Conservation (phyloP, 805 yeast genomes). For the Yamadazyma insecticola region DNA sequence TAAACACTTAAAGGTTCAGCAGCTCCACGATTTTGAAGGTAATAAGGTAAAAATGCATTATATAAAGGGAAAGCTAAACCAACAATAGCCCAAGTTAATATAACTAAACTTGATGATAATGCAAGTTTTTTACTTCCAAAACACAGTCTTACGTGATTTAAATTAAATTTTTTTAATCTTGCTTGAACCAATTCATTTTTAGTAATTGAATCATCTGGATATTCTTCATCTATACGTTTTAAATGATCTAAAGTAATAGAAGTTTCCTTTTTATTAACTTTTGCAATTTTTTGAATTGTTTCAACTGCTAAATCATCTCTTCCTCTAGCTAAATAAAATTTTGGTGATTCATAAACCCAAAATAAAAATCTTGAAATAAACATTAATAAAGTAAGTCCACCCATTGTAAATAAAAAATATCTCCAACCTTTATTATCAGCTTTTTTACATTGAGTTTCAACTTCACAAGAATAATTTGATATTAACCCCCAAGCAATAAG, state of each 20-base stretch:
- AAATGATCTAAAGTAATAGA: slow-evolving; percentile 45
- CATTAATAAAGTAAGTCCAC: slow-evolving; percentile 46
- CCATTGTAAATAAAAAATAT: slow-evolving; percentile 47
- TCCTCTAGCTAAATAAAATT: slow-evolving; percentile 49
- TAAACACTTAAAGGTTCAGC: slow-evolving; percentile 24
- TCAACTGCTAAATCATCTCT: slow-evolving; percentile 46
- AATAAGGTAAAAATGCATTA: slow-evolving; percentile 51
- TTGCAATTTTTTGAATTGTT: slow-evolving; percentile 41
- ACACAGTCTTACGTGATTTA: slow-evolving; percentile 39
- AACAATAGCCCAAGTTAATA: slow-evolving; percentile 50
- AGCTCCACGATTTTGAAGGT: slow-evolving; percentile 41
- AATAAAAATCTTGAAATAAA: slow-evolving; percentile 32
- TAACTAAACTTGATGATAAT: slow-evolving; percentile 37
- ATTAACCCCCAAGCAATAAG: slow-evolving; percentile 54
- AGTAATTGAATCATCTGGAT: slow-evolving; percentile 7
- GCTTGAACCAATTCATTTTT: slow-evolving; percentile 20
- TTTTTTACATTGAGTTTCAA: slow-evolving; percentile 37
- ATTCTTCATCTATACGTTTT: slow-evolving; percentile 35
- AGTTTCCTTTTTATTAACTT: slow-evolving; percentile 36
- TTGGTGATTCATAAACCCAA: slow-evolving; percentile 52
- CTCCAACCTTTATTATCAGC: slow-evolving; percentile 59
- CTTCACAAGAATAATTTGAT: slow-evolving; percentile 43
- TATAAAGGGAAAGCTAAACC: slow-evolving; percentile 58
- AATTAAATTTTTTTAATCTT: slow-evolving; percentile 20
- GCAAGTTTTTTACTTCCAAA: slow-evolving; percentile 45